Conservation (phyloP, 495 filamentous ascomycete species). For the Neurospora sp. region DNA sequence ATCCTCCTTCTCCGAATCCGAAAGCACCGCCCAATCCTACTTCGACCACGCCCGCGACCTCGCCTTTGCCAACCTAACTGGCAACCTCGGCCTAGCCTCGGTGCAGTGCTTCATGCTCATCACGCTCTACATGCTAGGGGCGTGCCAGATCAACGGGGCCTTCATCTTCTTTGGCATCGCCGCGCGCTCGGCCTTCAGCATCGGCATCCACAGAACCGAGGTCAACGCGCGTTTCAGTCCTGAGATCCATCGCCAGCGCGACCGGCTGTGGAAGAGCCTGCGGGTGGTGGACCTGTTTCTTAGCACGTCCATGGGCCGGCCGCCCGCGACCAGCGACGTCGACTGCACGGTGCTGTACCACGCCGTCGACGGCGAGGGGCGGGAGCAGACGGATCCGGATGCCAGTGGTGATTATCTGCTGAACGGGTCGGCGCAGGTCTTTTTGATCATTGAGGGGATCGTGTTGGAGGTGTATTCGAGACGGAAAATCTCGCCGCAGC, state of each 20-base stretch:
- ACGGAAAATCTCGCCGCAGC: conserved; percentile 33
- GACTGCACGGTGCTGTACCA: conserved; percentile 42
- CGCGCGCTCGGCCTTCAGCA: conserved; percentile 46
- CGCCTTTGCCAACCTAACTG: conserved; percentile 45
- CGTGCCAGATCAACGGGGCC: conserved; percentile 51
- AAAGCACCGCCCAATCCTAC: conserved; percentile 37
- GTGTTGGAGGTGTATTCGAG: conserved; percentile 34
- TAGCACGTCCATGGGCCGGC: conserved; percentile 49
- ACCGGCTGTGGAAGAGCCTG: conserved; percentile 52
- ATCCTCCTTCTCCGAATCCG: conserved; percentile 20
- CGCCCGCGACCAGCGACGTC: conserved; percentile 48
- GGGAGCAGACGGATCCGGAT: conserved; percentile 15
- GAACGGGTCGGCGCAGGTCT: conserved; percentile 35
- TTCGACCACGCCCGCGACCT: conserved; percentile 48
- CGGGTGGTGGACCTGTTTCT: conserved; percentile 52
- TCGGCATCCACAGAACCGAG: conserved; percentile 51
- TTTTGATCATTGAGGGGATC: conserved; percentile 30
- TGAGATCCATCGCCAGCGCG: conserved; percentile 37
- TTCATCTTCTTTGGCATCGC: conserved; percentile 52
- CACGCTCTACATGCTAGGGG: conserved; percentile 50
- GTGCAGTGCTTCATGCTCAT: conserved; percentile 48
- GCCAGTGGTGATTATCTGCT: conserved; percentile 10
- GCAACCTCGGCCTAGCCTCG: conserved; percentile 45
- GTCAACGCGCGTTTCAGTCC: conserved; percentile 48
- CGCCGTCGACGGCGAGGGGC: conserved; percentile 14